These are phyloP conservation scores for Solanum hybrid DNA, from an alignment of 305 asterid genomes.

Conservation along the genomic window DNA sequence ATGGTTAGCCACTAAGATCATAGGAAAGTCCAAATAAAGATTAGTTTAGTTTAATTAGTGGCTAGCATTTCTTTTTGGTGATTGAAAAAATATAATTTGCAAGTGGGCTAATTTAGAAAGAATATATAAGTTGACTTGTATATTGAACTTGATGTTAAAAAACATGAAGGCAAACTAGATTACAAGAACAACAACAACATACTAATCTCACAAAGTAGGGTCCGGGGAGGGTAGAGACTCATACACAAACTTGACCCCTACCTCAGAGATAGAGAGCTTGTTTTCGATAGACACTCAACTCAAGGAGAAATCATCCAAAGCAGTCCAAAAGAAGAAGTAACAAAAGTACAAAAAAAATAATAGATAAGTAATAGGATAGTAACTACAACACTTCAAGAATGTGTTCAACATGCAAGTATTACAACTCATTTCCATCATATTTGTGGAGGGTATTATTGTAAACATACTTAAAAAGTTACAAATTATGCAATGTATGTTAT, in stretches of 20 bases:
- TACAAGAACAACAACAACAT: not conserved
- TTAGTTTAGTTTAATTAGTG: not conserved
- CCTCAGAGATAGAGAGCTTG: not conserved
- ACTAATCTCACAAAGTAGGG: not conserved
- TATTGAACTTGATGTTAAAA: not conserved
- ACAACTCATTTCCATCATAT: not conserved
- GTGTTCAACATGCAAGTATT: not conserved
- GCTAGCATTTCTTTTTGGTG: not conserved
- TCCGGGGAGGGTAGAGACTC: not conserved
- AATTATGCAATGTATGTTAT: not conserved
- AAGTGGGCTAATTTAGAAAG: not conserved
- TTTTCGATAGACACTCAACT: not conserved
- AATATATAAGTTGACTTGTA: not conserved
- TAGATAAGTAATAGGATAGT: not conserved
- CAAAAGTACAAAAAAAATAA: not conserved
- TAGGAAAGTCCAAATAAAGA: not conserved
- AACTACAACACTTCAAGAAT: not conserved
- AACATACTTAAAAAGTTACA: not conserved
- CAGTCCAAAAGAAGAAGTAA: not conserved
- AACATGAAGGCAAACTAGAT: not conserved
- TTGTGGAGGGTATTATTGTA: not conserved
- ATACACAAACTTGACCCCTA: not conserved
- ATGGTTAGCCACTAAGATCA: not conserved
- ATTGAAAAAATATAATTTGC: not conserved
- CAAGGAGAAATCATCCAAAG: not conserved